Conservation (phyloP, 73 alveolate species). For the Paramecium sexaurelia region DNA sequence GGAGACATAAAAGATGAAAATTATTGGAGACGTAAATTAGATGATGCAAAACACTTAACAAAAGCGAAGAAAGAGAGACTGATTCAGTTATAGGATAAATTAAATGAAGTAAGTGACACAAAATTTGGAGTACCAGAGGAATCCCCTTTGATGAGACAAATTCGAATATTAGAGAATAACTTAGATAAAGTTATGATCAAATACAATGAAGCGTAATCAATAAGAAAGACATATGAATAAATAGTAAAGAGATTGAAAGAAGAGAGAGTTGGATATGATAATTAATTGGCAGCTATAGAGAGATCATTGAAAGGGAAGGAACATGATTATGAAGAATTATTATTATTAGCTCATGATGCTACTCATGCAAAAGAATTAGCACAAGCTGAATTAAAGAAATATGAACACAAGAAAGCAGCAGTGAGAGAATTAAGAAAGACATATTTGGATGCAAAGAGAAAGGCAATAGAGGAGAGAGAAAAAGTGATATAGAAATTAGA, state of each 20-base stretch:
- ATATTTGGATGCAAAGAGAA: conserved; percentile 85
- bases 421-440: conserved; percentile 84
- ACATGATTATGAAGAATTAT: conserved; percentile 97
- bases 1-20: conserved; percentile 72
- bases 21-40: conserved; percentile 70
- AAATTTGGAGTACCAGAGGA: conserved; percentile 80
- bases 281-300: conserved; percentile 98
- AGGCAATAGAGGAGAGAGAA: conserved; percentile 82
- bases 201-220: conserved; percentile 82
- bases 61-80: conserved; percentile 59
- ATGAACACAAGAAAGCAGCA: conserved; percentile 85
- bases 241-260: conserved; percentile 91
- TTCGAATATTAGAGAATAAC: conserved; percentile 88
- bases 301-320: conserved; percentile 94
- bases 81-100: conserved; percentile 51
- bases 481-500: conserved; percentile 83
- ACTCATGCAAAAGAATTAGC: conserved; percentile 97
- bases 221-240: conserved; percentile 83
- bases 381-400: conserved; percentile 91
- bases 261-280: conserved; percentile 99
- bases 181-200: conserved; percentile 84
- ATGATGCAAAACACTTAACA: conserved; percentile 68
- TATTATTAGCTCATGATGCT: conserved; percentile 98
- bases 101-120: conserved; percentile 64
- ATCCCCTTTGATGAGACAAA: conserved; percentile 90